Evolutionary conservation across 345 rosid species (phyloP).

Genomic region (Lepidium africanum): DNA sequence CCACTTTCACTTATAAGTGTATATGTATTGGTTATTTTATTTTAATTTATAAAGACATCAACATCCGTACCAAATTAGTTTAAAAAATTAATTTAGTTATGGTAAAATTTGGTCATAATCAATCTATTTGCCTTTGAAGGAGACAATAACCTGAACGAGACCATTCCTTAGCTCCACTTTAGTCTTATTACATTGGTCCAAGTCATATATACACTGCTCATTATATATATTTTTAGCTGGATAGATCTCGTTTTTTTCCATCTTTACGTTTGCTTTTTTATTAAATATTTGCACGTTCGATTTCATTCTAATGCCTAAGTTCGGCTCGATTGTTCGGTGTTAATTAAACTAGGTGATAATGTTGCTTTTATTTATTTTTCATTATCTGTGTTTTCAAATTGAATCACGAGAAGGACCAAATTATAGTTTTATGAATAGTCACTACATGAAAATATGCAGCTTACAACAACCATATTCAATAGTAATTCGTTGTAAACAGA

Average conservation of each 20-base stretch:
- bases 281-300: neutral
- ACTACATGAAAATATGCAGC: too few relatives aligned
- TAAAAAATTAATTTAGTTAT: neutral
- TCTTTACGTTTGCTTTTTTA: neutral
- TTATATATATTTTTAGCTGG: neutral
- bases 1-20: constrained; percentile 15
- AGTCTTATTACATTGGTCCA: constrained; percentile 16
- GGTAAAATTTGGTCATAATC: constrained; percentile 12
- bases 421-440: neutral
- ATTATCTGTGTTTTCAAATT: neutral
- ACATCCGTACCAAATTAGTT: constrained; percentile 18
- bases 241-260: neutral
- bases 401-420: neutral
- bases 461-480: too few relatives aligned
- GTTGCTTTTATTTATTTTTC: neutral
- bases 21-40: constrained; percentile 1
- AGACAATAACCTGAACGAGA: constrained; percentile 20
- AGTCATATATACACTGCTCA: neutral
- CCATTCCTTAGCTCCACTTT: constrained; percentile 12
- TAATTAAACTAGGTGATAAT: neutral
- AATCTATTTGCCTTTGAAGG: neutral
- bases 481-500: too few relatives aligned
- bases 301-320: constrained; percentile 5
- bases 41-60: constrained; percentile 26
- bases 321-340: neutral